Evolutionary conservation across 805 yeast species (phyloP).

Genomic region (Wickerhamomyces bisporus): DNA sequence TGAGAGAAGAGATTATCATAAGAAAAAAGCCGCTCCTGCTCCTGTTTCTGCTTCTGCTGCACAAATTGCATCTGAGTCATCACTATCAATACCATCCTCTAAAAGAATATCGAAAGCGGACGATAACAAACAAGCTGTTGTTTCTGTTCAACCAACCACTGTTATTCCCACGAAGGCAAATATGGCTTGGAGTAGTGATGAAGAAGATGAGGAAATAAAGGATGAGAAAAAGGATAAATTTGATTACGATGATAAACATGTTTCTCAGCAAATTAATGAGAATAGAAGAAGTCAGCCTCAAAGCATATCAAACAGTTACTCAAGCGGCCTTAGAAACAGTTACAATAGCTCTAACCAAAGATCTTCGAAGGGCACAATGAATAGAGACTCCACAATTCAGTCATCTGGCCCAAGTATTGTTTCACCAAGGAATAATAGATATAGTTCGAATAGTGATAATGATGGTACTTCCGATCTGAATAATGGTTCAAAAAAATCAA

Average conservation of each 20-base stretch:
- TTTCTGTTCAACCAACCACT: slow-evolving; percentile 55
- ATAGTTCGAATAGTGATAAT: slow-evolving; percentile 4
- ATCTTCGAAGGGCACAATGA: not conserved
- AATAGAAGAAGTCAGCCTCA: not conserved
- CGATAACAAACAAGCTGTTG: slow-evolving; percentile 16
- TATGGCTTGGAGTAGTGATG: slow-evolving; percentile 86
- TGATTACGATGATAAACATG: not conserved
- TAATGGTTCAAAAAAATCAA: slow-evolving; percentile 1
- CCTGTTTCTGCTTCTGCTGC: not conserved
- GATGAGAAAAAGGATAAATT: slow-evolving; percentile 16
- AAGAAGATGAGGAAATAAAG: slow-evolving; percentile 64
- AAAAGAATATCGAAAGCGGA: slow-evolving; percentile 1
- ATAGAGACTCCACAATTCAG: too few species aligned
- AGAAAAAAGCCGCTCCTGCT: slow-evolving; percentile 8
- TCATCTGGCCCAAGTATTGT: not conserved
- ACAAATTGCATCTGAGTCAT: not conserved
- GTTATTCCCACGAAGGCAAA: slow-evolving; percentile 84
- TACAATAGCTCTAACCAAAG: not conserved
- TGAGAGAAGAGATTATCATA: slow-evolving; percentile 63
- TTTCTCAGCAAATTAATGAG: not conserved
- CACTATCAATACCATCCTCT: not conserved
- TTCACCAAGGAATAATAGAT: slow-evolving; percentile 3
- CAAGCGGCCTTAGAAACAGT: not conserved
- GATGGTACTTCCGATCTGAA: slow-evolving; percentile 12
- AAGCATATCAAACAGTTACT: not conserved